A percentile compares a stretch with the other conserved stretches of the same genome.
Conservation (phyloP, 306 rosid species). For the Begonia masoniana region DNA sequence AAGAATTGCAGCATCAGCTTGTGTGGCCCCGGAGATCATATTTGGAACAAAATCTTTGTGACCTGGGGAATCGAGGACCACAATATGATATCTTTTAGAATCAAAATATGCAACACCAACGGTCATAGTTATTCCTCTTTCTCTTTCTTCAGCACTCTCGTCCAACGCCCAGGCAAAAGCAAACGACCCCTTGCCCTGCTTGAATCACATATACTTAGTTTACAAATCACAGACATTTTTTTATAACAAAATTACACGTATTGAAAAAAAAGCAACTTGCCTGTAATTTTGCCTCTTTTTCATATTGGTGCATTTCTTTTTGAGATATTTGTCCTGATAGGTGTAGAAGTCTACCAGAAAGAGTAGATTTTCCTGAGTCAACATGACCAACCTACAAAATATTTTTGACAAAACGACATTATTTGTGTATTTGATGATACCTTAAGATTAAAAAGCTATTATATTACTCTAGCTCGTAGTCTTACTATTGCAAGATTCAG, state of each 20-base stretch:
- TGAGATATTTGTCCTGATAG: conserved; percentile 71
- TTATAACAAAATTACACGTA: conserved; percentile 8
- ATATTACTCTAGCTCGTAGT: conserved; percentile 5
- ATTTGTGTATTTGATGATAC: conserved; percentile 8
- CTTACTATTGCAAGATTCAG: conserved; percentile 81
- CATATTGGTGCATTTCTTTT: conserved; percentile 94
- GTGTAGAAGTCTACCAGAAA: conserved; percentile 84
- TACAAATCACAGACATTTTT: no score
- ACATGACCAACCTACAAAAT: conserved; percentile 89
- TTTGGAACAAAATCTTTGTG: conserved; percentile 98
- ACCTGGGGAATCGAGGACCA: conserved; percentile 95
- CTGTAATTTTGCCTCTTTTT: conserved; percentile 83
- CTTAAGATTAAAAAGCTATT: conserved; percentile 1
- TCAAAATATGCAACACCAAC: conserved; percentile 98
- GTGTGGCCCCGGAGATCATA: conserved; percentile 96
- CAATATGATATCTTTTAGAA: conserved; percentile 80
- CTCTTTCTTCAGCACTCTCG: conserved; percentile 96
- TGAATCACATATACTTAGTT: neutral
- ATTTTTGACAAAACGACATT: conserved; percentile 11
- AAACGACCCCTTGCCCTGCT: conserved; percentile 93
- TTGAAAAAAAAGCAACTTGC: conserved; percentile 21
- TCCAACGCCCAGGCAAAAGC: conserved; percentile 99
- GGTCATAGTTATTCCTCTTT: conserved; percentile 95
- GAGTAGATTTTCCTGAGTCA: conserved; percentile 98
- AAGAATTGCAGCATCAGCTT: conserved; percentile 94